Percentiles rank a stretch among this genome's conserved stretches.
Evolutionary conservation across 148 eudicot genomes (phyloP).

Genomic region (Cornus kousa): DNA sequence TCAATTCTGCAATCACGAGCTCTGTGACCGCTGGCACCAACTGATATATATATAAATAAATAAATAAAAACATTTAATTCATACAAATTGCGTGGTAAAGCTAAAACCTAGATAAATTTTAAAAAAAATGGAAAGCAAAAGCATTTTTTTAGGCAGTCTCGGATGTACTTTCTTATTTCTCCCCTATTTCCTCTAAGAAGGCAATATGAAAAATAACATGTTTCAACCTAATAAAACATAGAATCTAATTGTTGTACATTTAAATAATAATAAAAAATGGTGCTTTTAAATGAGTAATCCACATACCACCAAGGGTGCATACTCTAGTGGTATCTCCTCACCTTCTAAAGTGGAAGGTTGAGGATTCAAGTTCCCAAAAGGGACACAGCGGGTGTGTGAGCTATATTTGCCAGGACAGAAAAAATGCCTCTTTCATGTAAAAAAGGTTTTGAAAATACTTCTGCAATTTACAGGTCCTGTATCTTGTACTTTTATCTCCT

Average conservation of each 20-base stretch:
- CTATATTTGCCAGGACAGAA: no score
- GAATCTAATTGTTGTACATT: background rate
- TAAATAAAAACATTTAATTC: background rate
- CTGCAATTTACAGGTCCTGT: background rate
- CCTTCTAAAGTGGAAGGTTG: no score
- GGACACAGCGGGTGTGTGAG: background rate
- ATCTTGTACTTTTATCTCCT: background rate
- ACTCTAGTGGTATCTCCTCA: no score
- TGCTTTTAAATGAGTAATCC: no score
- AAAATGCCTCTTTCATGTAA: no score
- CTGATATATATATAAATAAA: constrained; percentile 30
- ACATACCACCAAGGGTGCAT: no score
- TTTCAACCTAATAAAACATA: background rate
- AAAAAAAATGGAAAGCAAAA: constrained; percentile 5
- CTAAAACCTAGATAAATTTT: background rate
- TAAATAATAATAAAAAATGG: no score
- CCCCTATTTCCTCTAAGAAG: background rate
- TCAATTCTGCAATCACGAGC: constrained; percentile 75
- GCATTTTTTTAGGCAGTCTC: background rate
- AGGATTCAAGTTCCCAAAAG: no score
- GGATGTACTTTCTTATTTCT: background rate
- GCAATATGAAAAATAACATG: background rate
- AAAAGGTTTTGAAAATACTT: no score
- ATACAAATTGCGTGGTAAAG: background rate
- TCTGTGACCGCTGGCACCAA: constrained; percentile 86